Base-by-base conservation (phyloP, 1,284 basidiomycete genomes). In the Cutaneotrichosporon cutaneum region DNA sequence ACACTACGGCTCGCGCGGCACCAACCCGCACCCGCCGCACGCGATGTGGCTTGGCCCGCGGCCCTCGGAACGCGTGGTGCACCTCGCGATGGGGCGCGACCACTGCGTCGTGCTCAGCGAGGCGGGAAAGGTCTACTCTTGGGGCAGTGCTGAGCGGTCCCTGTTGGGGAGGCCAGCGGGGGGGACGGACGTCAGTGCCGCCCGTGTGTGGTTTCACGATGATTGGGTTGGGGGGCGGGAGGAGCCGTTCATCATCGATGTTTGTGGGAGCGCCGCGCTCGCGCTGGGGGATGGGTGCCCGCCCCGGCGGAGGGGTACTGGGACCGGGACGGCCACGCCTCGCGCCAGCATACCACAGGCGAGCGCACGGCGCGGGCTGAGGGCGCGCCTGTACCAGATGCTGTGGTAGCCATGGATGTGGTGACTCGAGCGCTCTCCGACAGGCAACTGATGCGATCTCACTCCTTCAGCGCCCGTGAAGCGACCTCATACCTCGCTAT, bases 271-370 rank as follows among this genome's bases (percentile, higher is more conserved):
- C 22, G 51, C 51, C 3, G 51, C 33, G 33, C n/a, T 53, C 10
- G 51, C 51, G 8, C 33, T 53, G 3, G 51, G 51, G 5, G 51
- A 53, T 21, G 51, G 51, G 9, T 36, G 32, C n/a, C 51, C 51
- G n/a, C 51, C 51, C 10, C 47, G 47, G 11, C 33, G 51, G 30
- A 30, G 27, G 50, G 21, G 26, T 8, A 51, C 16, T 6, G 27
- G 14, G 30, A 16, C 50, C 30, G 50, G 14, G 18, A 32, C 50
- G 30, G 7, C 47, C 8, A 51, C 30, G 18, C 48, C 48, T 7
- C 11, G 26, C 9, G 13, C 26, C 18, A 14, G 27, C 7, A 26
- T 27, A 8, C 14, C 50, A 10, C 50, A 27, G 14, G 16, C n/a
- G 30, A 9, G 30, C 3, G 11, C 27, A 4, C 13, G 18, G 9